Conservation (phyloP, 805 yeast species). For the Wickerhamomyces strasburgensis region DNA sequence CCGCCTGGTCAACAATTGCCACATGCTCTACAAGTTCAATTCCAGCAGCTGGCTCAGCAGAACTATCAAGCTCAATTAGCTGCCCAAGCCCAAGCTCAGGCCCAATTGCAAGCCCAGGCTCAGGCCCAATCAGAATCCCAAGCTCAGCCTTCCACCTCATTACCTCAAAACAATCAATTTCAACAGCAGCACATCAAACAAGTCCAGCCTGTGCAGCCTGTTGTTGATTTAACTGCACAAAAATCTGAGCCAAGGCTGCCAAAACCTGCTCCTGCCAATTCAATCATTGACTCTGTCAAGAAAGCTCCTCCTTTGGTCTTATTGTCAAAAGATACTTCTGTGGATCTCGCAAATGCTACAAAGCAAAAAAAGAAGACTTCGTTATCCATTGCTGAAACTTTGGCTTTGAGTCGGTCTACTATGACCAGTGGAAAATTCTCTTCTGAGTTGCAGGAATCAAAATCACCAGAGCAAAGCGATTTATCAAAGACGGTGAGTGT, state of each 20-base stretch:
- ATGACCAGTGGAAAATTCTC: constrained; percentile 32
- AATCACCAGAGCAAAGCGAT: constrained; percentile 4
- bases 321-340: constrained; percentile 23
- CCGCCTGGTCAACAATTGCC: constrained; percentile 20
- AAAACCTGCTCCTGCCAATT: constrained; percentile 19
- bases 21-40: constrained; percentile 20
- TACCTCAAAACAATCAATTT: constrained; percentile 1
- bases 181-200: constrained; percentile 6
- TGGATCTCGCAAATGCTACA: constrained; percentile 21
- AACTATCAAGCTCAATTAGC: neutral
- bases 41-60: constrained; percentile 22
- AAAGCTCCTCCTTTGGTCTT: constrained; percentile 19
- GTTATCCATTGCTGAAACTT: constrained; percentile 54
- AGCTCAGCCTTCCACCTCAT: neutral
- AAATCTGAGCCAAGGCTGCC: constrained; percentile 16
- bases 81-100: neutral
- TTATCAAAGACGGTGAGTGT: no score
- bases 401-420: constrained; percentile 48
- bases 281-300: constrained; percentile 20
- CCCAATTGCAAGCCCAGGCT: neutral
- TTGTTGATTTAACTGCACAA: neutral
- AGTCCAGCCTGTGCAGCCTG: constrained; percentile 1
- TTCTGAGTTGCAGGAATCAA: constrained; percentile 21
- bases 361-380: constrained; percentile 26
- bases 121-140: neutral